Evolutionary conservation across 495 filamentous ascomycete species (phyloP), one percentile per base, ranked within the genome.

Genomic region (Talaromyces nanjingensis): DNA sequence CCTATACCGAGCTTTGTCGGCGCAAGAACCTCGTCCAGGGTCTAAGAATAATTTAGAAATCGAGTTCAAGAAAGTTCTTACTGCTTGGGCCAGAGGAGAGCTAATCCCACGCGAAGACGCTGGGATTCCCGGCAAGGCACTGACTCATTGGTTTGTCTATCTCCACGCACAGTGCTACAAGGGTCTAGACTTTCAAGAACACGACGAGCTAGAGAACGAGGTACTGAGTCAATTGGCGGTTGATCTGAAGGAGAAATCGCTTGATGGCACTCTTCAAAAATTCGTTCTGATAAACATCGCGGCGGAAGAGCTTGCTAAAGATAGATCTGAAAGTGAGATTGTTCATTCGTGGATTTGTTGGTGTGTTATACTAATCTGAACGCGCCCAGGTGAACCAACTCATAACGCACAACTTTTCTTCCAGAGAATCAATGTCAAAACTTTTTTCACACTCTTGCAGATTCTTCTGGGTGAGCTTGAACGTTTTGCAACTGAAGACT

Each of bases 241-340:
- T 59, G 86, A 91, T 31, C 74, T 96, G 49, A 92, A 91, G 70
- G 84, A 89, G 68, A 77, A 84, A 11, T 81, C 85, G 2, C 74
- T 87, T 39, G 84, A 91, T 60, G 83, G 81, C 24, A 85, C 83
- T 4, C 71, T 96, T 29, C 83, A 91, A 55, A 93, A 92, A 69
- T 86, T 97, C 66, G 85, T 91, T 54, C 78, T 97, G 33, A 86
- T 91, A 63, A 98, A 96, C 68, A 87, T 97, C 57, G 85, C 91
- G 1, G 91, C 93, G 11, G 90, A 96, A 70, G 86, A 85, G 64
- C 83, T 88, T 67, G 87, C 91, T 25, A 77, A 78, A 20, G 72
- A 81, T 22, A 85, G 83, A 64, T 81, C 89, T 53, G 76, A 76
- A 70, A 78, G 89, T 91, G 81, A 79, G 81, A 33, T 59, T 29